Evolutionary conservation across 495 filamentous ascomycete species (phyloP).

Genomic region (Penicillium pancosmium): DNA sequence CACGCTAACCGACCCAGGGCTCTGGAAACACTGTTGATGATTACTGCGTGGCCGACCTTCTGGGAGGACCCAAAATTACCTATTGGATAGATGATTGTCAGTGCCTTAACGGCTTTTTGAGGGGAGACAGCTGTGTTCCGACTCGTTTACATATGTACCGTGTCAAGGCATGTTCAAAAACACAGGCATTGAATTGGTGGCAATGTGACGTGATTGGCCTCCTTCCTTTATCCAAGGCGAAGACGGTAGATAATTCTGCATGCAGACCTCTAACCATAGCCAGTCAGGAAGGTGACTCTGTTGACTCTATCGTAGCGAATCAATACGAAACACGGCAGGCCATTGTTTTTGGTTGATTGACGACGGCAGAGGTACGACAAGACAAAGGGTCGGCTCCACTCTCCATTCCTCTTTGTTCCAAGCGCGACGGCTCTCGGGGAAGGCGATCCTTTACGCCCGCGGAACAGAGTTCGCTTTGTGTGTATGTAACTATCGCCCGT

Average conservation of each 20-base stretch:
- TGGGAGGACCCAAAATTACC: constrained; percentile 9
- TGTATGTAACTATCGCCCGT: constrained; percentile 12
- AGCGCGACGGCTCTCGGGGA: constrained; percentile 15
- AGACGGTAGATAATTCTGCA: not conserved
- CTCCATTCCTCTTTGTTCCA: constrained; percentile 3
- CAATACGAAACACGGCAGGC: constrained; percentile 24
- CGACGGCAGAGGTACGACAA: constrained; percentile 6
- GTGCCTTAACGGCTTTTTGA: constrained; percentile 9
- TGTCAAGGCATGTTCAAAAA: not conserved
- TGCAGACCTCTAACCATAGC: not conserved
- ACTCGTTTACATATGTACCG: not conserved
- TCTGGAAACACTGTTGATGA: constrained; percentile 17
- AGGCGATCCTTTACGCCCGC: constrained; percentile 20
- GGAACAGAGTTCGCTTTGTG: constrained; percentile 14
- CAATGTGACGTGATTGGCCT: not conserved
- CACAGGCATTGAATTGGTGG: not conserved
- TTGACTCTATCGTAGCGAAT: constrained; percentile 12
- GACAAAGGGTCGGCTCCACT: constrained; percentile 10
- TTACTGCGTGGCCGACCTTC: constrained; percentile 3
- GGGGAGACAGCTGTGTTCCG: not conserved
- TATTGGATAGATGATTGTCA: constrained; percentile 4
- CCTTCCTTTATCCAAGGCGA: not conserved
- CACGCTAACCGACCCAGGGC: constrained; percentile 22
- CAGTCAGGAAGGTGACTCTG: not conserved
- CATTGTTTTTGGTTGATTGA: constrained; percentile 25